A percentile compares a stretch with the other conserved stretches of the same genome.
Conservation (phyloP, 345 rosid genomes). For the Heritiera fomes region DNA sequence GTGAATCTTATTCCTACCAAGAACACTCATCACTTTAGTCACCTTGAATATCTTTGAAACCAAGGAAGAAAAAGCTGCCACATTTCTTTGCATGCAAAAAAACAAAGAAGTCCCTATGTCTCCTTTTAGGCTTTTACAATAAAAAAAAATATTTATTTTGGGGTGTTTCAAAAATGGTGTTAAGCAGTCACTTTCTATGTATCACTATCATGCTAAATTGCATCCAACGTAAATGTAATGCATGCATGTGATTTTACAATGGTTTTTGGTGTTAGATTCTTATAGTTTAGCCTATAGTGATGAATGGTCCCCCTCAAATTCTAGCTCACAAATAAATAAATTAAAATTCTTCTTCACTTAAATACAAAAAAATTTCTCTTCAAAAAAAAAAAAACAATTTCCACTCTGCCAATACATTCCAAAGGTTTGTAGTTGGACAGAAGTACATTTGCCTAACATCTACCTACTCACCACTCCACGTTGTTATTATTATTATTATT, state of each 20-base stretch:
- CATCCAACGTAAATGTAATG: not conserved
- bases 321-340: not conserved
- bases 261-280: constrained; percentile 6
- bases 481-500: not conserved
- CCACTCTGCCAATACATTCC: constrained; percentile 10
- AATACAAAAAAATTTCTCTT: not conserved
- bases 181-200: constrained; percentile 6
- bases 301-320: not conserved
- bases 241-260: not conserved
- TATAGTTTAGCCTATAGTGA: not conserved
- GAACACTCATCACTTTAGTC: constrained; percentile 12
- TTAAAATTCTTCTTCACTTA: constrained; percentile 7
- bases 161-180: not conserved
- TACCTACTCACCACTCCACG: not conserved
- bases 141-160: not conserved
- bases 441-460: constrained; percentile 12
- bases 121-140: not conserved
- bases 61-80: constrained; percentile 31
- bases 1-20: constrained; percentile 2
- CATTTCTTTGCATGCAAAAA: constrained; percentile 22
- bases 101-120: not conserved
- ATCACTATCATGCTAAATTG: not conserved
- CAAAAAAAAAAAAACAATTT: constrained; percentile 2
- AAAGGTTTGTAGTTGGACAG: not conserved
- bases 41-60: constrained; percentile 29